Evolutionary conservation across 176 grass and related monocot species (phyloP).

Genomic region (Panicum miliaceum): DNA sequence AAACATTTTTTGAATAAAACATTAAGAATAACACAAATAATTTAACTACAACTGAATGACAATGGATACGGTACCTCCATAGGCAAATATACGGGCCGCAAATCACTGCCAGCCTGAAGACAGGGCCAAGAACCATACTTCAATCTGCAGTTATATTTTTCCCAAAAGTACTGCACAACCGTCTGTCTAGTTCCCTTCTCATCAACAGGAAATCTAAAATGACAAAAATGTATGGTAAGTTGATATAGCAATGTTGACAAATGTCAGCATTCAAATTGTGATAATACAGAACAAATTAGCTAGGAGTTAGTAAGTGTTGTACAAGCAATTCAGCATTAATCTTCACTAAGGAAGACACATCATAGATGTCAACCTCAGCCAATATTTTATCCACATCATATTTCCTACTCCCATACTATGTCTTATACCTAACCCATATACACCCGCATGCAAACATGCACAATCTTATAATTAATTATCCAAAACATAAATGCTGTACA

Average conservation of each 20-base stretch:
- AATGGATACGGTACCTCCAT: slow-evolving; percentile 62
- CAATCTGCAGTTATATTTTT: slow-evolving; percentile 59
- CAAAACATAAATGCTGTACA: background rate
- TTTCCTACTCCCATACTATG: background rate
- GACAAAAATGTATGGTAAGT: background rate
- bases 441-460: slow-evolving; percentile 4
- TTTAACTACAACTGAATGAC: background rate
- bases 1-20: slow-evolving; percentile 21
- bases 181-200: slow-evolving; percentile 44
- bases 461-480: background rate
- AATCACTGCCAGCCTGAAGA: slow-evolving; percentile 76
- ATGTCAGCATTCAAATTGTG: background rate
- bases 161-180: slow-evolving; percentile 74
- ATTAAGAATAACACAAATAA: background rate
- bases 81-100: slow-evolving; percentile 67
- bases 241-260: background rate
- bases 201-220: slow-evolving; percentile 72
- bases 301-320: background rate
- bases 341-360: background rate
- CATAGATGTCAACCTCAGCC: background rate
- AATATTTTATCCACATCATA: background rate
- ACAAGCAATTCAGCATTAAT: background rate
- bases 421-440: background rate
- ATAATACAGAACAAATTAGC: background rate
- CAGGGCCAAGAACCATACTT: slow-evolving; percentile 60